Evolutionary conservation across 2,329 filamentous ascomycete genomes (phyloP).

Genomic region (Fusarium incarnatum): DNA sequence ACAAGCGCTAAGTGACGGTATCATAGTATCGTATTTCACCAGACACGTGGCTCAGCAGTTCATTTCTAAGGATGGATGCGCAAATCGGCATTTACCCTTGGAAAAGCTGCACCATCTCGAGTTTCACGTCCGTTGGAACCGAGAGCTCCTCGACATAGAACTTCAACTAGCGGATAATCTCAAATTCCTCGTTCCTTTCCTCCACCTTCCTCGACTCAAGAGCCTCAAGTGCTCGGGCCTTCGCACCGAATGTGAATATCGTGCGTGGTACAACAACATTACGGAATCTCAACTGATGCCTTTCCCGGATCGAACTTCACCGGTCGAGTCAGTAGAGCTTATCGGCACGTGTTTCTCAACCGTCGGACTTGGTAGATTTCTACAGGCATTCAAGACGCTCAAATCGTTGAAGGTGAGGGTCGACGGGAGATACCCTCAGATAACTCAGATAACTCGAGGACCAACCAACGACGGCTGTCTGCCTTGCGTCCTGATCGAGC

Average conservation of each 20-base stretch:
- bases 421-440: no score
- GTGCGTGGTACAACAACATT: no score
- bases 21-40: not conserved
- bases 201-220: not conserved
- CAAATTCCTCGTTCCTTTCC: not conserved
- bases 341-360: not conserved
- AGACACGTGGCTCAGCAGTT: not conserved
- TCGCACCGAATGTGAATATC: no score
- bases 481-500: not conserved
- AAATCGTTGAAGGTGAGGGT: not conserved
- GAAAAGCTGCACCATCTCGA: not conserved
- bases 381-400: not conserved
- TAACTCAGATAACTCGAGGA: no score
- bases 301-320: not conserved
- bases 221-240: not conserved
- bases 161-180: no score
- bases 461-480: no score
- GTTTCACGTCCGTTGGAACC: not conserved
- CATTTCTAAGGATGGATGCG: accelerated
- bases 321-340: not conserved
- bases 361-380: not conserved
- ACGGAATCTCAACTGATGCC: not conserved
- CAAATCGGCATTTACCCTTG: not conserved
- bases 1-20: no score
- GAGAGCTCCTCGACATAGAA: no score